A percentile compares a stretch with the other conserved stretches of the same genome.
Conservation (phyloP, 2,329 filamentous ascomycete species). For the Septoria petroselini region DNA sequence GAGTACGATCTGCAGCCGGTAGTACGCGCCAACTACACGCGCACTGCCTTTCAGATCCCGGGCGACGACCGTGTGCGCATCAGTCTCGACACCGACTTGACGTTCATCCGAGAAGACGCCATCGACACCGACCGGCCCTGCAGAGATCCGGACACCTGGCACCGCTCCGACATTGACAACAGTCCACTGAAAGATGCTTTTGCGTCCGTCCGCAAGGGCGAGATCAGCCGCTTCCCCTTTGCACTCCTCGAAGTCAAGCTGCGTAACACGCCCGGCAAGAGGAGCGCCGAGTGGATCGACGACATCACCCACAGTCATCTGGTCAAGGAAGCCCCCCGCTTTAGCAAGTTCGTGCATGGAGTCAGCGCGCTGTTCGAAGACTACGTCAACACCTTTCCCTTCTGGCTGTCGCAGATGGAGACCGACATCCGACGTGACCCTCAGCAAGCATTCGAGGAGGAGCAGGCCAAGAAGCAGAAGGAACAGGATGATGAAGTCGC, state of each 20-base stretch:
- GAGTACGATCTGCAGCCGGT: conserved; percentile 77
- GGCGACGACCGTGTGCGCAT: conserved; percentile 86
- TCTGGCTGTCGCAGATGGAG: conserved; percentile 91
- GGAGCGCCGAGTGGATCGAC: conserved; percentile 79
- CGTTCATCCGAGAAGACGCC: conserved; percentile 73
- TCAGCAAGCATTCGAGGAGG: conserved; percentile 82
- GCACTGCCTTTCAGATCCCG: conserved; percentile 95
- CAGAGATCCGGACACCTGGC: conserved; percentile 84
- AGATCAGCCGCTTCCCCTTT: conserved; percentile 86
- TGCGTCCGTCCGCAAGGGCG: conserved; percentile 79
- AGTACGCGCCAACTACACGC: conserved; percentile 85
- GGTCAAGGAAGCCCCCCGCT: conserved; percentile 81
- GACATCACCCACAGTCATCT: conserved; percentile 92
- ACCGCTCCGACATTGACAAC: conserved; percentile 84
- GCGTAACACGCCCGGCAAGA: conserved; percentile 51
- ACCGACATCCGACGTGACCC: conserved; percentile 93
- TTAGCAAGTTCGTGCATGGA: conserved; percentile 96
- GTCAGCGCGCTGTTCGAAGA: conserved; percentile 88
- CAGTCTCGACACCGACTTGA: conserved; percentile 87
- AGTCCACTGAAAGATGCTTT: conserved; percentile 83
- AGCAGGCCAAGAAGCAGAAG: conserved; percentile 78
- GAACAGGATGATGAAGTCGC: conserved; percentile 82
- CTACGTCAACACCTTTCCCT: conserved; percentile 91
- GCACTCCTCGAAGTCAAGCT: conserved; percentile 92
- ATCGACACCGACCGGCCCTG: conserved; percentile 82